Conservation (phyloP, 164 flowering plant genomes). For the Paratinospora sagittata region DNA sequence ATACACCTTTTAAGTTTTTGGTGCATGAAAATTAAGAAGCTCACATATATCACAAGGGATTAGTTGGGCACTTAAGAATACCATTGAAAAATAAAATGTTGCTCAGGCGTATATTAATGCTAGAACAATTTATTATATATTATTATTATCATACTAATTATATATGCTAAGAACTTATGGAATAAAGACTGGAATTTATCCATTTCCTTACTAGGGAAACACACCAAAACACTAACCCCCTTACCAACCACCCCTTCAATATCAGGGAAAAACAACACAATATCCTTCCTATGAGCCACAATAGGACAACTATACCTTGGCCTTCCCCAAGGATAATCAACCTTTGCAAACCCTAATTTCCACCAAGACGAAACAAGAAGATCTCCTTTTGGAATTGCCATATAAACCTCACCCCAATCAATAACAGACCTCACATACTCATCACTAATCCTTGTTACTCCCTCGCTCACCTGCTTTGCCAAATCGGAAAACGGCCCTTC, state of each 20-base stretch:
- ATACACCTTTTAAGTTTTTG: too few species aligned
- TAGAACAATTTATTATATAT: too few species aligned
- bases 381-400: constrained; percentile 65
- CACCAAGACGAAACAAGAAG: constrained; percentile 76
- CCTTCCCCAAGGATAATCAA: constrained; percentile 75
- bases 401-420: constrained; percentile 64
- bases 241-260: constrained; percentile 13
- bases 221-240: constrained; percentile 40
- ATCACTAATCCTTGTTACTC: constrained; percentile 43
- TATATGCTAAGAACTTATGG: not conserved
- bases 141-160: not conserved
- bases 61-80: too few species aligned
- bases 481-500: too few species aligned
- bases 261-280: constrained; percentile 58
- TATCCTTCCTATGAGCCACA: constrained; percentile 48
- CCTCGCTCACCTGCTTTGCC: constrained; percentile 50
- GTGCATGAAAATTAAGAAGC: too few species aligned
- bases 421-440: constrained; percentile 67
- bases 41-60: too few species aligned
- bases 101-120: too few species aligned
- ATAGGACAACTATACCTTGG: constrained; percentile 60
- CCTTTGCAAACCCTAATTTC: constrained; percentile 54
- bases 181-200: constrained; percentile 33
- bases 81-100: too few species aligned
- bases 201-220: constrained; percentile 38